Evolutionary conservation across 225 moss, liverwort and hornwort genomes (phyloP), one percentile per base, ranked within the genome.

Genomic region (Polytrichum commune): DNA sequence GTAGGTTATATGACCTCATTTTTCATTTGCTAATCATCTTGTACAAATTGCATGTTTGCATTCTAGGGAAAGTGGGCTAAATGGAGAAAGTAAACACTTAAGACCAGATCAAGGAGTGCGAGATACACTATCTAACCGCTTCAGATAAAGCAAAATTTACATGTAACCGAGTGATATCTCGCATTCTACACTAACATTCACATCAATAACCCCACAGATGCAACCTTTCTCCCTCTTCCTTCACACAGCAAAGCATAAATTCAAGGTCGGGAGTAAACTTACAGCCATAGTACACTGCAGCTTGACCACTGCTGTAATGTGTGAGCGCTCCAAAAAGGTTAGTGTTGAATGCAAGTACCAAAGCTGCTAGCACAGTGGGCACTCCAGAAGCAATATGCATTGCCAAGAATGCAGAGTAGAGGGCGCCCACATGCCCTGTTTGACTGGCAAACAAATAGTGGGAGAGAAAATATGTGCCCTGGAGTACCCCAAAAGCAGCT

Each of bases 301-400:
- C 98, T 68, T 98, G 98, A 53, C 98, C 98, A 84, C 98, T 98
- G 83, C 98, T 98, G 85, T 95, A 98, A 77, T 95, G 98, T 16
- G 98, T 98, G 16, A 98, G 67, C 10, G 79, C 92, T 65, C 98
- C 98, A 73, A 98, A 98, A 23, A 98, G 89, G 82, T 98, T 98
- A 64, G 98, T 98, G 77, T 86, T 95, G 80, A 91, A 98, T 72
- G 93, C 88, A 65, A 98, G 75, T 1, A 89, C 86, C 27, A 98
- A 75, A 63, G 98, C 93, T 71, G 98, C 91, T 72, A 98, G 81
- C 28, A 91, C 81, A 22, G 74, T 24, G 53, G 98, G 98, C 62
- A 98, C 95, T 78, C 98, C 98, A 53, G 98, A 91, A 60, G 98
- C 98, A 69, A 98, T 78, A 27, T 98, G 84, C 95, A 98, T 98